phyloP scores from a whole-genome alignment of 1,284 basidiomycete genomes.

The Malassezia slooffiae region DNA sequence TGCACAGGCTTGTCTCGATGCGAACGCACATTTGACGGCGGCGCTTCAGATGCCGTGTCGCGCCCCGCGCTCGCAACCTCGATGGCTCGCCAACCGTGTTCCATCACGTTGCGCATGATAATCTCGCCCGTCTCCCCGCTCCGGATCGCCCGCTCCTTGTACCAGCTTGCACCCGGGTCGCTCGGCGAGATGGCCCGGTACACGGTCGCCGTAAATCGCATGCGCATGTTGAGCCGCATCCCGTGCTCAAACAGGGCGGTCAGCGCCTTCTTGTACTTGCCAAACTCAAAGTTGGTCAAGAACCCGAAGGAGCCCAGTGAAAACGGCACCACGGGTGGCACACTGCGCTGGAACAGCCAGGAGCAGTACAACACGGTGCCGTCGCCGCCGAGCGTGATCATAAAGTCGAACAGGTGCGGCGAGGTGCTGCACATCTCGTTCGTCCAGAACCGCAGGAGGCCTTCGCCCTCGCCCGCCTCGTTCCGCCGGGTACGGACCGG shows the following conservation, averaged over 20 bases:
- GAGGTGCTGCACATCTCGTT: slow-evolving; percentile 84
- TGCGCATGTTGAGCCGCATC: slow-evolving; percentile 90
- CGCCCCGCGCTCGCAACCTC: slow-evolving; percentile 19
- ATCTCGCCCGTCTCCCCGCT: slow-evolving; percentile 41
- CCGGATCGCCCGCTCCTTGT: slow-evolving; percentile 33
- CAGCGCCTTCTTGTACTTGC: slow-evolving; percentile 73
- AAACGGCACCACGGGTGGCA: slow-evolving; percentile 92
- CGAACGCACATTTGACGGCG: slow-evolving; percentile 13
- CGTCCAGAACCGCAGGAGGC: slow-evolving; percentile 94
- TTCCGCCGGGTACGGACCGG: slow-evolving; percentile 50
- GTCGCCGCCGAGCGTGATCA: slow-evolving; percentile 84
- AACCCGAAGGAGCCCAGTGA: slow-evolving; percentile 97
- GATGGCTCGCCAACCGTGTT: slow-evolving; percentile 39
- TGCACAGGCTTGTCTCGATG: slow-evolving; percentile 87
- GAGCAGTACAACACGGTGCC: slow-evolving; percentile 98
- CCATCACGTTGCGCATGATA: slow-evolving; percentile 35
- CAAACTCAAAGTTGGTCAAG: slow-evolving; percentile 94
- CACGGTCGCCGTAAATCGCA: slow-evolving; percentile 98
- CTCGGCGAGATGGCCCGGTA: slow-evolving; percentile 53
- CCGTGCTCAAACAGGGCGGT: slow-evolving; percentile 81
- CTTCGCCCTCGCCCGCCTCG: slow-evolving; percentile 44
- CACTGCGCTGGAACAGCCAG: slow-evolving; percentile 96
- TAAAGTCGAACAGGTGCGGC: slow-evolving; percentile 93
- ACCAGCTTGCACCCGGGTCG: slow-evolving; percentile 11
- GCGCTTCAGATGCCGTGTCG: not conserved